A percentile compares a stretch with the other conserved stretches of the same genome.
These are phyloP conservation scores for Candida ortonii DNA, from an alignment of 805 yeast genomes.

Conservation along the genomic window DNA sequence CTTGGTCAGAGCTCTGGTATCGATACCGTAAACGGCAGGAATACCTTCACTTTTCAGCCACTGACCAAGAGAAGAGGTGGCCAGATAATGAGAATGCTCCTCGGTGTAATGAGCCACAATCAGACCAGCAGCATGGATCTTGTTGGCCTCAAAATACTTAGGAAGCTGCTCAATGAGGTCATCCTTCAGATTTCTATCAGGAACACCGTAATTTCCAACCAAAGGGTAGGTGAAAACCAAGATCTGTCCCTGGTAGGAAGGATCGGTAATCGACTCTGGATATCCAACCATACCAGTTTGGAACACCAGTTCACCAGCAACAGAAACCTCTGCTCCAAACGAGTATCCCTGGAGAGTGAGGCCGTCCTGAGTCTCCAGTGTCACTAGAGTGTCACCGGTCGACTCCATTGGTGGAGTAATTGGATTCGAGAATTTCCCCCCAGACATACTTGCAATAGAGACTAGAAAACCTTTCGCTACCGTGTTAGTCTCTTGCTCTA, in stretches of 20 bases:
- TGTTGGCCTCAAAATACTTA: slow-evolving; percentile 87
- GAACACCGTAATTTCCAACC: slow-evolving; percentile 99
- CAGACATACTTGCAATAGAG: slow-evolving; percentile 40
- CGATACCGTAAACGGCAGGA: slow-evolving; percentile 97
- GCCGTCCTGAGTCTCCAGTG: slow-evolving; percentile 88
- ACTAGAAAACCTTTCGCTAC: neutral
- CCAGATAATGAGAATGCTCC: slow-evolving; percentile 90
- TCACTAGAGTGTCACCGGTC: slow-evolving; percentile 77
- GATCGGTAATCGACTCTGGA: slow-evolving; percentile 97
- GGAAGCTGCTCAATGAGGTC: slow-evolving; percentile 76
- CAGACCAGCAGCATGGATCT: slow-evolving; percentile 94
- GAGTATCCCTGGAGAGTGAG: slow-evolving; percentile 89
- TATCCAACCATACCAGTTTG: slow-evolving; percentile 99
- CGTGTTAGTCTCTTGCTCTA: neutral
- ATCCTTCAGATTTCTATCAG: slow-evolving; percentile 76
- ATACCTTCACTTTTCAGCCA: slow-evolving; percentile 91
- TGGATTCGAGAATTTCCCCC: slow-evolving; percentile 62
- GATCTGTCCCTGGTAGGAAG: slow-evolving; percentile 97
- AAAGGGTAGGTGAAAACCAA: slow-evolving; percentile 94
- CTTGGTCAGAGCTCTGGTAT: slow-evolving; percentile 93
- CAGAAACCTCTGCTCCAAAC: slow-evolving; percentile 85
- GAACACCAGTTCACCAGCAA: slow-evolving; percentile 97
- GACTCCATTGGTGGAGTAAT: slow-evolving; percentile 88
- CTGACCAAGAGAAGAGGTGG: slow-evolving; percentile 84
- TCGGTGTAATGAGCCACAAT: slow-evolving; percentile 97